phyloP scores from a whole-genome alignment of 139 green algal genomes.

The Chlamydomonas urium region DNA sequence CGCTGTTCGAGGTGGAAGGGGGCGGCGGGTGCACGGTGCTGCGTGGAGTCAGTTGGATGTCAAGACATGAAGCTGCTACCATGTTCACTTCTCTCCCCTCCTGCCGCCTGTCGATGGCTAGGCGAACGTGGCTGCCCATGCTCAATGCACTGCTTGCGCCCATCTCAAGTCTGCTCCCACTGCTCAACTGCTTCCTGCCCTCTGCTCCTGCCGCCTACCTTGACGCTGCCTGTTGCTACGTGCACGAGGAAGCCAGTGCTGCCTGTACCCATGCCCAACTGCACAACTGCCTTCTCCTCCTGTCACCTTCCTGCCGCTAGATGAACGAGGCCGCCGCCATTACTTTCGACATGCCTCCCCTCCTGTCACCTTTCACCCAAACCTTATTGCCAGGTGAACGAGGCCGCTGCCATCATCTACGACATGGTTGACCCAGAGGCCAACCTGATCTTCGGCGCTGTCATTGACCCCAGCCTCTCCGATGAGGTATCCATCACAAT shows the following conservation, averaged over 20 bases:
- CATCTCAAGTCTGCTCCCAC: too few relatives aligned
- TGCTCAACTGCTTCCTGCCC: too few relatives aligned
- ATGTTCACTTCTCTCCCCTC: too few relatives aligned
- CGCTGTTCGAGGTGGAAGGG: slow-evolving; percentile 73
- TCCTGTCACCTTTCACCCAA: neutral
- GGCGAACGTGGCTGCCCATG: too few relatives aligned
- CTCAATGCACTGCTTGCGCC: too few relatives aligned
- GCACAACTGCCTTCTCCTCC: too few relatives aligned
- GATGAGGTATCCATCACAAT: slow-evolving; percentile 81
- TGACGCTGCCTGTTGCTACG: too few relatives aligned
- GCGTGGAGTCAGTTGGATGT: neutral
- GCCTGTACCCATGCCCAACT: too few relatives aligned
- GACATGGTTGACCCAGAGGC: slow-evolving; percentile 80
- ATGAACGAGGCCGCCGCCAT: slow-evolving; percentile 91
- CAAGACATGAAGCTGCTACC: neutral
- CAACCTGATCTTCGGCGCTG: slow-evolving; percentile 91
- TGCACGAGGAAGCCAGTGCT: too few relatives aligned
- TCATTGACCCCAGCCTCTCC: slow-evolving; percentile 57
- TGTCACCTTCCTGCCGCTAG: slow-evolving; percentile 23
- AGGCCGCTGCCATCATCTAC: slow-evolving; percentile 90
- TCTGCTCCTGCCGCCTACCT: too few relatives aligned
- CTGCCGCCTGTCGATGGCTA: too few relatives aligned
- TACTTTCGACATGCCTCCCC: slow-evolving; percentile 85
- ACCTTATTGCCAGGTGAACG: slow-evolving; percentile 71
- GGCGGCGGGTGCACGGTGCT: neutral